phyloP scores from a whole-genome alignment of 805 yeast genomes.

The Ogataea trehaloabstinens region DNA sequence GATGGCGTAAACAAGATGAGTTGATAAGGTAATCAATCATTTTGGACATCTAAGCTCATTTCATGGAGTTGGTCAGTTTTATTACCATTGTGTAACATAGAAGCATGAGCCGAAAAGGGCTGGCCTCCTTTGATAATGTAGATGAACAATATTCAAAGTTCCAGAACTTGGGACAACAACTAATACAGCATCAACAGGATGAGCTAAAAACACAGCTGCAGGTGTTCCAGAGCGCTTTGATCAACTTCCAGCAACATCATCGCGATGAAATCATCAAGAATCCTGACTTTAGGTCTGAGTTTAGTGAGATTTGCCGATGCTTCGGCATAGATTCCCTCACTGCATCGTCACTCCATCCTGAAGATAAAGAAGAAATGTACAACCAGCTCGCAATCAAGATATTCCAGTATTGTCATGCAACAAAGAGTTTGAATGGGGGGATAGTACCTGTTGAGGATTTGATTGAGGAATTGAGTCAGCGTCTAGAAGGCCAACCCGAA shows the following conservation, averaged over 20 bases:
- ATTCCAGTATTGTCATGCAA: conserved; percentile 71
- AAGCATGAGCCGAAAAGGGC: conserved; percentile 25
- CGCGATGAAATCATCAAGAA: conserved; percentile 63
- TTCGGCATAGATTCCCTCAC: conserved; percentile 81
- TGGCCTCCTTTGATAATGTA: conserved; percentile 29
- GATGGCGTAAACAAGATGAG: too few relatives aligned
- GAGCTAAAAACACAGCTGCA: conserved; percentile 68
- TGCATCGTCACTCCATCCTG: conserved; percentile 1
- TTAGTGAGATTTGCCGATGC: conserved; percentile 70
- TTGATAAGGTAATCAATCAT: too few relatives aligned
- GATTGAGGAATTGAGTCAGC: conserved; percentile 24
- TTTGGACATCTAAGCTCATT: too few relatives aligned
- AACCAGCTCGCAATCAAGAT: conserved; percentile 70
- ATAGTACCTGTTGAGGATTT: conserved; percentile 62
- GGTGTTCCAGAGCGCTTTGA: conserved; percentile 72
- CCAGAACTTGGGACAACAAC: conserved; percentile 47
- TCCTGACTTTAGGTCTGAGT: conserved; percentile 64
- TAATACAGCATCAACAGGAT: conserved; percentile 53
- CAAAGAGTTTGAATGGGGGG: conserved; percentile 80
- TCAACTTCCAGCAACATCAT: conserved; percentile 73
- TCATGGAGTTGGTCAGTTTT: too few relatives aligned
- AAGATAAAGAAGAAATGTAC: conserved; percentile 44
- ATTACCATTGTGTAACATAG: too few relatives aligned
- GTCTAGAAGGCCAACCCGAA: conserved; percentile 28
- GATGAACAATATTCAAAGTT: conserved; percentile 35